Percentiles rank a stretch among this genome's conserved stretches.
Evolutionary conservation across 352 stramenopile species (phyloP).

Genomic region (Phytophthora parvispora): DNA sequence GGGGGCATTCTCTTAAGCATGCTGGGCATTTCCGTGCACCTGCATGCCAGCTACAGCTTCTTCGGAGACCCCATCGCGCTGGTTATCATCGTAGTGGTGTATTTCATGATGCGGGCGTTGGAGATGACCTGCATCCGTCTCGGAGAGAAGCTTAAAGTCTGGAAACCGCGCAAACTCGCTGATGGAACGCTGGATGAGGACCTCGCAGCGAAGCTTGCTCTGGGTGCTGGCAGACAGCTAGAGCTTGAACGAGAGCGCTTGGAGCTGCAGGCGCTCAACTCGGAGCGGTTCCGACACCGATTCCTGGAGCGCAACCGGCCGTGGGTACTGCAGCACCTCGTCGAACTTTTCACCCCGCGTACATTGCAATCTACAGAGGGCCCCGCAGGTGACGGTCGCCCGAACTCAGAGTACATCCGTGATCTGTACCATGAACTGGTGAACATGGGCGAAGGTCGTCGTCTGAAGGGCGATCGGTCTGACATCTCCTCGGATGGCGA

Average conservation of each 20-base stretch:
- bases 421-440: slow-evolving; percentile 98
- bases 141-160: slow-evolving; percentile 89
- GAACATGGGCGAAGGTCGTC: slow-evolving; percentile 92
- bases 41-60: slow-evolving; percentile 94
- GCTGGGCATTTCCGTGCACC: slow-evolving; percentile 94
- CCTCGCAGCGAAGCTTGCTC: slow-evolving; percentile 94
- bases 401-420: slow-evolving; percentile 95
- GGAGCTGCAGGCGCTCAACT: slow-evolving; percentile 98
- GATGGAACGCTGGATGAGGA: slow-evolving; percentile 98
- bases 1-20: slow-evolving; percentile 94
- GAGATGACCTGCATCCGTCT: slow-evolving; percentile 67
- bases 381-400: slow-evolving; percentile 47
- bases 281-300: slow-evolving; percentile 96
- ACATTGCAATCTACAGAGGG: slow-evolving; percentile 76
- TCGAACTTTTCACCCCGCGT: slow-evolving; percentile 96
- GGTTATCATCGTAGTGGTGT: slow-evolving; percentile 91
- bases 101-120: slow-evolving; percentile 79
- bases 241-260: slow-evolving; percentile 97
- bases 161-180: slow-evolving; percentile 90
- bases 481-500: slow-evolving; percentile 96
- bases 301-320: slow-evolving; percentile 98
- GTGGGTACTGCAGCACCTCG: slow-evolving; percentile 98
- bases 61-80: slow-evolving; percentile 94
- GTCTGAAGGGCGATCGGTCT: slow-evolving; percentile 88
- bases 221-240: slow-evolving; percentile 94